phyloP scores from a whole-genome alignment of 352 stramenopile genomes.

The Phytophthora sojae region DNA sequence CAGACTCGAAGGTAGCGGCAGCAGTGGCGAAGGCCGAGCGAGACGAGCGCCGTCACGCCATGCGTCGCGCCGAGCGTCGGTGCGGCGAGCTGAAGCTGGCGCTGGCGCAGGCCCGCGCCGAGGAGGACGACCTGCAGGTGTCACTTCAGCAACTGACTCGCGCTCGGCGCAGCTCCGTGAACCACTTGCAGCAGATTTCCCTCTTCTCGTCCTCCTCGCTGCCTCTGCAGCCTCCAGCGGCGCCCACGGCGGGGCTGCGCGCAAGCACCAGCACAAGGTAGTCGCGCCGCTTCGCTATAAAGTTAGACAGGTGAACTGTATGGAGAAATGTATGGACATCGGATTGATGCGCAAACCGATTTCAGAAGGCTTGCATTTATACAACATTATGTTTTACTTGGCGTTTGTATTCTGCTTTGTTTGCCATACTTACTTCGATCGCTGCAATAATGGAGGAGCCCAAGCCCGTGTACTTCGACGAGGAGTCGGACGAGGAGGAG shows the following conservation, averaged over 20 bases:
- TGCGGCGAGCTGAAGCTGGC: slow-evolving; percentile 68
- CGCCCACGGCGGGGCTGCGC: slow-evolving; percentile 26
- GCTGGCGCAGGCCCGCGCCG: slow-evolving; percentile 62
- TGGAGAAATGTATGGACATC: background rate
- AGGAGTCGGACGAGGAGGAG: slow-evolving; percentile 49
- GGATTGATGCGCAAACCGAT: background rate
- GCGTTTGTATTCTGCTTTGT: background rate
- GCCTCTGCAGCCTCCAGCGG: slow-evolving; percentile 30
- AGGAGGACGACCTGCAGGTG: slow-evolving; percentile 71
- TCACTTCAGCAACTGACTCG: slow-evolving; percentile 59
- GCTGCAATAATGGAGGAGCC: slow-evolving; percentile 15
- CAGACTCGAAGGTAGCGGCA: slow-evolving; percentile 68
- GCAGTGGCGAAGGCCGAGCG: slow-evolving; percentile 66
- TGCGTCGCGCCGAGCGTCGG: slow-evolving; percentile 69
- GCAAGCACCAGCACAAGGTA: slow-evolving; percentile 22
- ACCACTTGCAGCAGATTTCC: slow-evolving; percentile 70
- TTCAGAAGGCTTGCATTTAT: background rate
- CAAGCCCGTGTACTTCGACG: slow-evolving; percentile 39
- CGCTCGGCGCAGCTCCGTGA: slow-evolving; percentile 53
- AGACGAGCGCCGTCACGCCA: slow-evolving; percentile 65
- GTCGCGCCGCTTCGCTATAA: slow-evolving; percentile 22
- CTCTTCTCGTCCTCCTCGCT: slow-evolving; percentile 49
- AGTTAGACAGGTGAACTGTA: slow-evolving; percentile 13
- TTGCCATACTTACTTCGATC: too few species aligned
- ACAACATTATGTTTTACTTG: background rate